Evolutionary conservation across 106 monocot species (phyloP).

Genomic region (Amphibolis antarctica): DNA sequence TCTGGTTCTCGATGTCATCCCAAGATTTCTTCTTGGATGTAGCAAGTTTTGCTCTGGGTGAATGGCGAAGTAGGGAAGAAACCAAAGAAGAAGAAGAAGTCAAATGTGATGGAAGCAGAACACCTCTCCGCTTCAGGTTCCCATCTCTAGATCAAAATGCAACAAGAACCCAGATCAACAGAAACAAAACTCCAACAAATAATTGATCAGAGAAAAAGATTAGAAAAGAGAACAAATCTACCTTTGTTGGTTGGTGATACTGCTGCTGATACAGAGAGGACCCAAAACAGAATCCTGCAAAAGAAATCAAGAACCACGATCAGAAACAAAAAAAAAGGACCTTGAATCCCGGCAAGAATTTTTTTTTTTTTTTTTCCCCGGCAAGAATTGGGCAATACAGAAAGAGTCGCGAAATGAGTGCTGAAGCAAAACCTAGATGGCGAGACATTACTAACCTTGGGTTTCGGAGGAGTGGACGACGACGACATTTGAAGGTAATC

Average conservation of each 20-base stretch:
- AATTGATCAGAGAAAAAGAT: not conserved
- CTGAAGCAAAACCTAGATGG: not conserved
- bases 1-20: constrained; percentile 71
- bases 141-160: constrained; percentile 4
- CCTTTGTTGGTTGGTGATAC: constrained; percentile 3
- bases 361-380: too few species aligned
- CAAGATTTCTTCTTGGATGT: constrained; percentile 21
- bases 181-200: not conserved
- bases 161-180: not conserved
- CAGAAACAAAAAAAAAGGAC: not conserved
- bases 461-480: not conserved
- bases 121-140: constrained; percentile 25
- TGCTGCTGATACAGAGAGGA: not conserved
- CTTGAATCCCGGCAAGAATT: not conserved
- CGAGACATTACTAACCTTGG: not conserved
- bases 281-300: constrained; percentile 1
- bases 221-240: not conserved
- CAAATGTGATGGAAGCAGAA: constrained; percentile 2
- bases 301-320: not conserved
- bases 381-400: not conserved
- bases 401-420: not conserved
- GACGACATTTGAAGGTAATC: constrained; percentile 34
- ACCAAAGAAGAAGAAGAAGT: not conserved
- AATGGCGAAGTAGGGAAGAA: not conserved
- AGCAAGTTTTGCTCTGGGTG: constrained; percentile 5